Evolutionary conservation across 495 filamentous ascomycete genomes (phyloP), one percentile per base, ranked within the genome.

Genomic region (Aspergillus nanangensis): DNA sequence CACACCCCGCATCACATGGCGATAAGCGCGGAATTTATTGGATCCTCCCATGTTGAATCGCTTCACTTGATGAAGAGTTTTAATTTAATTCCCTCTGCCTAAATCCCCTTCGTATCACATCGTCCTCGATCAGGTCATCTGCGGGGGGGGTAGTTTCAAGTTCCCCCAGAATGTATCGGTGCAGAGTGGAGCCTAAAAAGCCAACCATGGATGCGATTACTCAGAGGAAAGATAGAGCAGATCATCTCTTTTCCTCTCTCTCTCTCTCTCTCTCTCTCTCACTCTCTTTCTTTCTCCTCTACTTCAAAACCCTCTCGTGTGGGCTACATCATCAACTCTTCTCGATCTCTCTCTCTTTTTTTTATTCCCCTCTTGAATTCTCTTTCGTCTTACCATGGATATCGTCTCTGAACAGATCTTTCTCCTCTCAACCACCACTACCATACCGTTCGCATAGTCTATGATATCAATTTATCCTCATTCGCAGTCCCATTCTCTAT

Each of bases 341-440:
- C 35, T 40, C 10, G 32, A n/a, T 51, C 40, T 35, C 33, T 43
- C 45, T 39, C 41, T 38, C 24, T 29, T 43, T 36, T 18, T 19
- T 35, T 24, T 20, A 51, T 60, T 34, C 44, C 55, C 32, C 29
- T 45, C 24, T 15, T 44, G 39, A 44, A 50, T 36, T 10, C 36
- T 45, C 24, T 39, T 44, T 34, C 17, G 5, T 25, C 38, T 22
- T n/a, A 67, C 50, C 50, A 67, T 69, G 62, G 58, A 31, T 47
- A 58, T 60, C 43, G 51, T 59, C 50, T 51, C 42, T 47, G 47
- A 59, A 44, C 43, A 37, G 41, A 20, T 34, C 19, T 54, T 32
- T 38, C 31, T 48, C 45, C 42, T 49, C 19, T 43, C 45, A 22
- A 50, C 41, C 20, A 24, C 41, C 20, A 24, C 41, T 18, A 49